phyloP scores from a whole-genome alignment of 306 rosid species.

The Dryas octopetala region DNA sequence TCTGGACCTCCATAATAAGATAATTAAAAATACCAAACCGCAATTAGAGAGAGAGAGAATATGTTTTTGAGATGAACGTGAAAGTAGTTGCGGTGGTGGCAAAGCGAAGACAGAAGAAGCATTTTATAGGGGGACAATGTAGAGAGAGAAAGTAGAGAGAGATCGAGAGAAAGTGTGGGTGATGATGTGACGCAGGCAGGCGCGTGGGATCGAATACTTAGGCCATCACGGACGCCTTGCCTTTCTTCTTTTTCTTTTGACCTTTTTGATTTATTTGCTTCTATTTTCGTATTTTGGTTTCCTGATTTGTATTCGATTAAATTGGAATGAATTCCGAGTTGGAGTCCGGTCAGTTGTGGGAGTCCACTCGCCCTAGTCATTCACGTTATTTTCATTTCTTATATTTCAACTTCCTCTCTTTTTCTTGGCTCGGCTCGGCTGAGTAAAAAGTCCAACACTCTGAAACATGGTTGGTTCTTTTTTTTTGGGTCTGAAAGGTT shows the following conservation, averaged over 20 bases:
- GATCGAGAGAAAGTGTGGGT: conserved; percentile 11
- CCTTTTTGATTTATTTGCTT: neutral
- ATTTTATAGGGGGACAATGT: conserved; percentile 65
- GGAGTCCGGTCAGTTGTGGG: conserved; percentile 56
- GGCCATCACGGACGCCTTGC: conserved; percentile 61
- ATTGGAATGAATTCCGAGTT: conserved; percentile 44
- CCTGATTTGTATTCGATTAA: conserved; percentile 28
- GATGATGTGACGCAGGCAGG: conserved; percentile 66
- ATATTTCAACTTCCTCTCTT: neutral
- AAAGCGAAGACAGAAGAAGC: conserved; percentile 26
- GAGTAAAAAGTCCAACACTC: too few species aligned
- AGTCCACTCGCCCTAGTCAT: conserved; percentile 49
- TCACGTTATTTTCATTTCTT: conserved; percentile 27
- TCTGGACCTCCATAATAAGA: conserved; percentile 38
- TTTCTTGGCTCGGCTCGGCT: conserved; percentile 35
- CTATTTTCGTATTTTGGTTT: conserved; percentile 1
- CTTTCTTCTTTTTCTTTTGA: conserved; percentile 25
- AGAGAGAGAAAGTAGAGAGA: conserved; percentile 56
- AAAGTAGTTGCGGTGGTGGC: conserved; percentile 4
- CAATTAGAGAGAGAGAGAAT: too few species aligned
- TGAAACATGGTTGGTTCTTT: neutral
- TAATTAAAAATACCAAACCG: neutral
- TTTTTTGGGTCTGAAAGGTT: neutral
- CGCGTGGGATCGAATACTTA: conserved; percentile 72
- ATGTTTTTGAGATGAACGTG: neutral